Conservation (phyloP, 805 yeast species). For the Wickerhamiella bombiphila region DNA sequence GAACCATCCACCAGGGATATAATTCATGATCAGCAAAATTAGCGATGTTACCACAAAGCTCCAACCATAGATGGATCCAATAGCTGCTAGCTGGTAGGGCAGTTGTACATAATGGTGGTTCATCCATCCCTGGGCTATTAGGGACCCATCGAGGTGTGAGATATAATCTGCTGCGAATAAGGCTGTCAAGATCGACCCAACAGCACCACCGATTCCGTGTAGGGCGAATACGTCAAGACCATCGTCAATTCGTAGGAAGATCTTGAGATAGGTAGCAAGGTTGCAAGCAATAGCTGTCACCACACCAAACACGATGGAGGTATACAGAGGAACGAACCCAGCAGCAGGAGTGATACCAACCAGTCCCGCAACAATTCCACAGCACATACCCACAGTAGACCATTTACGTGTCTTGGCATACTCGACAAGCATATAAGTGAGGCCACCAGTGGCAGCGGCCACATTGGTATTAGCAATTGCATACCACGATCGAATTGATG, state of each 20-base stretch:
- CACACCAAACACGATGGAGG: constrained; percentile 71
- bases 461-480: constrained; percentile 85
- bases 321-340: constrained; percentile 86
- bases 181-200: constrained; percentile 76
- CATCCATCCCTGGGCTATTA: constrained; percentile 81
- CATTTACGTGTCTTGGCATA: constrained; percentile 77
- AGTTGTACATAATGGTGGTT: constrained; percentile 80
- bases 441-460: constrained; percentile 87
- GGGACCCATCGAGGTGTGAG: constrained; percentile 61
- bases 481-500: constrained; percentile 86
- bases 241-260: constrained; percentile 65
- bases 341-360: constrained; percentile 97
- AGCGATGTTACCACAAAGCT: constrained; percentile 62
- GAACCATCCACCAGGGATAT: constrained; percentile 50
- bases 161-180: constrained; percentile 89
- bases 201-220: constrained; percentile 87
- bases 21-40: constrained; percentile 56
- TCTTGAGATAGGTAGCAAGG: constrained; percentile 72
- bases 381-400: constrained; percentile 87
- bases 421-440: constrained; percentile 89
- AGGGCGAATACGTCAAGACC: constrained; percentile 91
- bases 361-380: constrained; percentile 85
- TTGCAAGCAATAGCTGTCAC: constrained; percentile 67
- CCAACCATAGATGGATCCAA: constrained; percentile 62
- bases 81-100: constrained; percentile 86